Evolutionary conservation across 164 flowering plant species (phyloP).

Genomic region (Magnolia officinalis): DNA sequence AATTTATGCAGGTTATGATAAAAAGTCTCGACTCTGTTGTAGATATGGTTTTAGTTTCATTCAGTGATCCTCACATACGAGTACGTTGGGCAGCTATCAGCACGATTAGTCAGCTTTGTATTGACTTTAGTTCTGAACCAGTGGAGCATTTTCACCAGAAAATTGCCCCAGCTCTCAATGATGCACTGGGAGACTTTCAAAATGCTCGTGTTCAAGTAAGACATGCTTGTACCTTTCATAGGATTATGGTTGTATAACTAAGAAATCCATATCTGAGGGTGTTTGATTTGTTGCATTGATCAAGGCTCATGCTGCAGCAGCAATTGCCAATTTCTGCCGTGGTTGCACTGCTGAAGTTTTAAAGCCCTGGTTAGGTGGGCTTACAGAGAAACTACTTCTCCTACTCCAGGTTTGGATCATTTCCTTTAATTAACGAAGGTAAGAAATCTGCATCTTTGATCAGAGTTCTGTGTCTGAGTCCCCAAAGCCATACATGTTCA

Average conservation of each 20-base stretch:
- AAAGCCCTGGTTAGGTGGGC: conserved; percentile 29
- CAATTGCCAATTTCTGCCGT: conserved; percentile 29
- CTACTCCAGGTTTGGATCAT: conserved; percentile 24
- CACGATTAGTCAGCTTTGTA: conserved; percentile 39
- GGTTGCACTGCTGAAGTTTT: conserved; percentile 29
- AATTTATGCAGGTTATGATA: conserved; percentile 23
- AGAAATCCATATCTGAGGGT: not conserved
- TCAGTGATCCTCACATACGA: conserved; percentile 30
- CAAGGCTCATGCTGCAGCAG: conserved; percentile 37
- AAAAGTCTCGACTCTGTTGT: conserved; percentile 24
- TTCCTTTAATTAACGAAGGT: not conserved
- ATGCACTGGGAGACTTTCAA: conserved; percentile 33
- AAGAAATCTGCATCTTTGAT: not conserved
- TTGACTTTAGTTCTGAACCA: conserved; percentile 34
- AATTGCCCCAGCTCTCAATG: conserved; percentile 24
- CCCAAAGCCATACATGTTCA: too few species aligned
- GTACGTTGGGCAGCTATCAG: conserved; percentile 44
- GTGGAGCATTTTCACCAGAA: conserved; percentile 29
- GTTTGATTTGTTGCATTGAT: conserved; percentile 1
- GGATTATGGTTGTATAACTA: not conserved
- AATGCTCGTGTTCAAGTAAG: conserved; percentile 32
- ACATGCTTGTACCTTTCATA: not conserved
- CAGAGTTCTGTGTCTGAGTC: too few species aligned
- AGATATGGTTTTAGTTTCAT: conserved; percentile 27
- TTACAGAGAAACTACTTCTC: conserved; percentile 25